A percentile compares a stretch with the other conserved stretches of the same genome.
phyloP scores from a whole-genome alignment of 176 grass and related monocot species.

The Oryza glumipatula region DNA sequence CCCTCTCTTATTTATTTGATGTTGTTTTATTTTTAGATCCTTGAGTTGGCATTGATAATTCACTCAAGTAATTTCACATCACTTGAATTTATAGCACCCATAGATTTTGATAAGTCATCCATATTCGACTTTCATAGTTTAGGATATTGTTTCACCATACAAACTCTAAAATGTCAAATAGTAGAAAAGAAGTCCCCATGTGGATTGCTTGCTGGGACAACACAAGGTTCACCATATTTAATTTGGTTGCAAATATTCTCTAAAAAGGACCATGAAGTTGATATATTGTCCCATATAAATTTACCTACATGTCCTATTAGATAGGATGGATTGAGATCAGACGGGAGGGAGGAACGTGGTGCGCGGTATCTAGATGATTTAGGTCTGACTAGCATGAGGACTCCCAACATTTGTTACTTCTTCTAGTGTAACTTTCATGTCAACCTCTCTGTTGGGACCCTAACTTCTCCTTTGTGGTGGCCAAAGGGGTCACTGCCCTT shows the following conservation, averaged over 20 bases:
- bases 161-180: neutral
- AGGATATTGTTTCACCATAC: neutral
- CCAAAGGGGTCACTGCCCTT: conserved; percentile 40
- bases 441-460: conserved; percentile 35
- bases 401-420: conserved; percentile 16
- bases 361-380: neutral
- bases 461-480: conserved; percentile 14
- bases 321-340: neutral
- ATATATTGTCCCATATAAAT: neutral
- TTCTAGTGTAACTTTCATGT: conserved; percentile 45
- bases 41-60: neutral
- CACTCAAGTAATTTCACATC: neutral
- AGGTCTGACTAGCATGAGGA: neutral
- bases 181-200: neutral
- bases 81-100: neutral
- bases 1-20: neutral
- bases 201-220: neutral
- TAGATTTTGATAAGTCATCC: neutral
- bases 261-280: neutral
- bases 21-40: neutral
- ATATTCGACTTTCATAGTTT: neutral
- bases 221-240: neutral
- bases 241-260: neutral
- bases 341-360: neutral
- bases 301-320: neutral